phyloP scores from a whole-genome alignment of 2,329 filamentous ascomycete species.

The Lachnellula suecica region DNA sequence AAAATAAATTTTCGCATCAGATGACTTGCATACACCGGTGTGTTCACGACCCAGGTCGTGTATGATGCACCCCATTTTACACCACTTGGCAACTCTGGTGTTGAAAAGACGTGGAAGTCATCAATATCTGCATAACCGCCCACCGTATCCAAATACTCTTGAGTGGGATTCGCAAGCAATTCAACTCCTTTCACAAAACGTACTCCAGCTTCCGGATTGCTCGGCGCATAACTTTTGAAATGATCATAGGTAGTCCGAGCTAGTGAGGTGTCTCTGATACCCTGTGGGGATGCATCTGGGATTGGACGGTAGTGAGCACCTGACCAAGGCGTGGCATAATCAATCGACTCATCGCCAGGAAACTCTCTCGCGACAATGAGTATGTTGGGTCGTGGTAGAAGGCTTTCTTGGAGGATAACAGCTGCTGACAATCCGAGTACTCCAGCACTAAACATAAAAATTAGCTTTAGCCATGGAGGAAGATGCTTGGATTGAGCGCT shows the following conservation, averaged over 20 bases:
- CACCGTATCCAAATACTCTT: conserved; percentile 34
- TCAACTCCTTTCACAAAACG: conserved; percentile 39
- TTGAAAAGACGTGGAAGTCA: conserved; percentile 26
- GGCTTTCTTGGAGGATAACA: conserved; percentile 26
- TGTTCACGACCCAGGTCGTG: conserved; percentile 40
- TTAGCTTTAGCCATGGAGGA: not conserved
- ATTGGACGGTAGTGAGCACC: conserved; percentile 47
- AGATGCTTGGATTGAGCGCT: not conserved
- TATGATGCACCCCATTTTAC: conserved; percentile 39
- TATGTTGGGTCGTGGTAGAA: conserved; percentile 25
- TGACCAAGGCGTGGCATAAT: conserved; percentile 46
- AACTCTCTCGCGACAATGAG: conserved; percentile 40
- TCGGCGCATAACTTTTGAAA: conserved; percentile 36
- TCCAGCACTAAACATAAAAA: conserved; percentile 34
- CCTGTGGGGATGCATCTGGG: conserved; percentile 37
- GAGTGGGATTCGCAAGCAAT: conserved; percentile 38
- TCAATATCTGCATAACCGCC: conserved; percentile 37
- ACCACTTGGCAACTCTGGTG: conserved; percentile 32
- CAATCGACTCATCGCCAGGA: conserved; percentile 37
- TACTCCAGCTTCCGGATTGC: conserved; percentile 38
- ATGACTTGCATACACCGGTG: conserved; percentile 41
- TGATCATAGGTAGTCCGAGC: conserved; percentile 38
- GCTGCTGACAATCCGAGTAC: conserved; percentile 40
- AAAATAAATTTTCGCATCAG: conserved; percentile 40
- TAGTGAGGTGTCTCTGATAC: conserved; percentile 36